These are phyloP conservation scores for Ceratobasidium sp. DNA, from an alignment of 1,284 basidiomycete species.

Conservation along the genomic window DNA sequence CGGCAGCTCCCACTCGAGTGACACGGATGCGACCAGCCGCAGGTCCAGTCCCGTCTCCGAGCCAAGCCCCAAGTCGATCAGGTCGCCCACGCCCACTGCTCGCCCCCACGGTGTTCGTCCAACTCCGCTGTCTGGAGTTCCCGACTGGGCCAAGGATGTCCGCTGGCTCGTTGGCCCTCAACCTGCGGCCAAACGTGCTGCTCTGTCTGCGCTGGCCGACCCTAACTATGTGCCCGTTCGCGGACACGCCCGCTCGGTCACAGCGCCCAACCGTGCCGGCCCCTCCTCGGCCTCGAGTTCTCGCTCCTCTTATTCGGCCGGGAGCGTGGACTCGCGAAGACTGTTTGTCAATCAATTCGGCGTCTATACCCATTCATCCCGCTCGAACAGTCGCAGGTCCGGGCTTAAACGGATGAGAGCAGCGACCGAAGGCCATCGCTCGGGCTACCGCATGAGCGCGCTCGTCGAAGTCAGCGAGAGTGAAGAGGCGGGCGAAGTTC, in stretches of 20 bases:
- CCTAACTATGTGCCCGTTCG: conserved; percentile 41
- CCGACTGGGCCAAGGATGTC: conserved; percentile 60
- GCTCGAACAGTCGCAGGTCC: not conserved
- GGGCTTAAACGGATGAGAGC: conserved; percentile 41
- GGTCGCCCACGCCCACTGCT: not conserved
- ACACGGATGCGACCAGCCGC: not conserved
- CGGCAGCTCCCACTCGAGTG: conserved; percentile 9
- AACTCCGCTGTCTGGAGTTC: conserved; percentile 29
- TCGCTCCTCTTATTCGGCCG: conserved; percentile 15
- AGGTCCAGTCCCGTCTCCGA: conserved; percentile 1
- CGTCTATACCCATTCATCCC: not conserved
- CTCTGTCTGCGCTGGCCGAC: conserved; percentile 44
- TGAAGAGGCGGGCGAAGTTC: conserved; percentile 39
- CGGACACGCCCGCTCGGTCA: conserved; percentile 45
- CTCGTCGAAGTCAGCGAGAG: conserved; percentile 57
- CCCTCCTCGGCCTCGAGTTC: conserved; percentile 16
- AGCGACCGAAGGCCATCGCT: conserved; percentile 41
- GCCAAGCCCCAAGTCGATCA: not conserved
- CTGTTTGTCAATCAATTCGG: conserved; percentile 33
- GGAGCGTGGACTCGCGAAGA: not conserved
- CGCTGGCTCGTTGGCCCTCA: conserved; percentile 62
- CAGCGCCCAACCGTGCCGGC: conserved; percentile 21
- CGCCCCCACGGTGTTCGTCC: conserved; percentile 8
- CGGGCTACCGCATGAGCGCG: conserved; percentile 53
- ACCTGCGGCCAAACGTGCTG: conserved; percentile 45